Conservation (phyloP, 2,329 filamentous ascomycete species). For the Clathrospora elynae region DNA sequence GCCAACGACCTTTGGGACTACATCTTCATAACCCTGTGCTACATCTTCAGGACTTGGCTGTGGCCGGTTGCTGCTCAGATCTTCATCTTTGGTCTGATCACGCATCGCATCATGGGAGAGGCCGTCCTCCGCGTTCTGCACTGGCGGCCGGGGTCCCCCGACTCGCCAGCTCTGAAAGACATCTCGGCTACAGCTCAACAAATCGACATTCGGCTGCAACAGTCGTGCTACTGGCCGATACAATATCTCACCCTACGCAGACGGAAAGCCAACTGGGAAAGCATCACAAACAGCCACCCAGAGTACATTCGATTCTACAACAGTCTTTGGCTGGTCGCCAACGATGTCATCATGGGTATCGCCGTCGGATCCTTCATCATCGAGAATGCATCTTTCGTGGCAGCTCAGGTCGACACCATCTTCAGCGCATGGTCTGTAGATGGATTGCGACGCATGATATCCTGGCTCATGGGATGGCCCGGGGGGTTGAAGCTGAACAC, state of each 20-base stretch:
- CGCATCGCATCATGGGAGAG: constrained; percentile 81
- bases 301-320: constrained; percentile 99
- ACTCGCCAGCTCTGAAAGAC: constrained; percentile 86
- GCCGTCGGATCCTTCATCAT: constrained; percentile 96
- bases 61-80: constrained; percentile 73
- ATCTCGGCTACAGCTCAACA: constrained; percentile 96
- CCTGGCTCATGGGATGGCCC: constrained; percentile 88
- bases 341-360: constrained; percentile 98
- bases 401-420: constrained; percentile 75
- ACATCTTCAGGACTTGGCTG: constrained; percentile 73
- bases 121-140: constrained; percentile 78
- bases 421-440: constrained; percentile 84
- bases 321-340: constrained; percentile 95
- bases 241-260: constrained; percentile 92
- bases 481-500: constrained; percentile 94
- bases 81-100: constrained; percentile 79
- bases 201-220: constrained; percentile 93
- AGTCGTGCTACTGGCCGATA: constrained; percentile 99
- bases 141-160: constrained; percentile 74
- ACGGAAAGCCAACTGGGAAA: constrained; percentile 90
- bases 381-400: constrained; percentile 87
- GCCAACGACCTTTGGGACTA: constrained; percentile 84
- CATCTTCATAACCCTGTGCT: constrained; percentile 69
- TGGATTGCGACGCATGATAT: constrained; percentile 84
- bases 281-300: constrained; percentile 90